Conservation (phyloP, 352 stramenopile genomes). For the Phytophthora pistaciae region DNA sequence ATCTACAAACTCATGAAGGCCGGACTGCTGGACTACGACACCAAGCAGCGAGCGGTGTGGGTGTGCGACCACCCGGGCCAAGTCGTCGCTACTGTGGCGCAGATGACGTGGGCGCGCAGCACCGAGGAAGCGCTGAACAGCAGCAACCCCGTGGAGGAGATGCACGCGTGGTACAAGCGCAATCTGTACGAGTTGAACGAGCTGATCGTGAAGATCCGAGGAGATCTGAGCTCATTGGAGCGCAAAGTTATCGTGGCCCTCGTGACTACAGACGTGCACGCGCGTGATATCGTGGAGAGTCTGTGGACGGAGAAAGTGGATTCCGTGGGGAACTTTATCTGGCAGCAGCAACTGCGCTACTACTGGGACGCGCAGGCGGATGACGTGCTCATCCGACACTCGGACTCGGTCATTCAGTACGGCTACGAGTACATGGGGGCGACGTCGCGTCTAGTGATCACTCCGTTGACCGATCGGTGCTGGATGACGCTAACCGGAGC, state of each 20-base stretch:
- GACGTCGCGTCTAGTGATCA: slow-evolving; percentile 90
- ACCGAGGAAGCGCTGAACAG: slow-evolving; percentile 86
- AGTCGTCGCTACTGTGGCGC: slow-evolving; percentile 93
- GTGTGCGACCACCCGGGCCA: slow-evolving; percentile 92
- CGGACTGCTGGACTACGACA: slow-evolving; percentile 92
- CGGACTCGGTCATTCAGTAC: slow-evolving; percentile 90
- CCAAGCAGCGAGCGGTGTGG: slow-evolving; percentile 83
- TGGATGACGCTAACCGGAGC: slow-evolving; percentile 97
- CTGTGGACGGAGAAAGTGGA: slow-evolving; percentile 77
- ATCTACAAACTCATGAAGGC: slow-evolving; percentile 95
- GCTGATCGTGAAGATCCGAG: slow-evolving; percentile 93
- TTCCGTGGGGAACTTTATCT: slow-evolving; percentile 92
- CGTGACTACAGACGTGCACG: slow-evolving; percentile 94
- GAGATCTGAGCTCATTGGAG: slow-evolving; percentile 88
- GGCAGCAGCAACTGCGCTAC: slow-evolving; percentile 95
- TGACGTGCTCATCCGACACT: slow-evolving; percentile 92
- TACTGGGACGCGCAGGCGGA: slow-evolving; percentile 93
- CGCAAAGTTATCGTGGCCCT: slow-evolving; percentile 95
- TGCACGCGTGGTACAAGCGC: slow-evolving; percentile 78
- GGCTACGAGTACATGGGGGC: slow-evolving; percentile 97
- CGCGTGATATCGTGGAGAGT: slow-evolving; percentile 88
- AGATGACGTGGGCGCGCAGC: slow-evolving; percentile 94
- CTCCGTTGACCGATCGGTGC: slow-evolving; percentile 93
- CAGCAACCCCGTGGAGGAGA: slow-evolving; percentile 47
- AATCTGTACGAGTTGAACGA: slow-evolving; percentile 90